phyloP scores from a whole-genome alignment of 2,329 filamentous ascomycete species.

The Ascosphaera acerosa region DNA sequence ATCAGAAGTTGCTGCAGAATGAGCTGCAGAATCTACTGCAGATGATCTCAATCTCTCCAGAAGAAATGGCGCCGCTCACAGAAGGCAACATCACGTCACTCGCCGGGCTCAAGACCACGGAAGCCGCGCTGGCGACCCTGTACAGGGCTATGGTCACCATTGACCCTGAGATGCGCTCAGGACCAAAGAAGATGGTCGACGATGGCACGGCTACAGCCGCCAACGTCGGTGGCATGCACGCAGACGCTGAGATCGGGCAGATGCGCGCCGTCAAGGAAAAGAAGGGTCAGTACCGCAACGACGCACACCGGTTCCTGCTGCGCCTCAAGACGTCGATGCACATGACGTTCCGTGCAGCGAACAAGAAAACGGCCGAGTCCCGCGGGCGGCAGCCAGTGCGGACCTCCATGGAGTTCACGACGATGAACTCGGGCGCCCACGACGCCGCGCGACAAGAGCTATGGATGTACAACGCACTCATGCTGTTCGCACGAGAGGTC shows the following conservation, averaged over 20 bases:
- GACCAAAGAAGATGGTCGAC: constrained; percentile 24
- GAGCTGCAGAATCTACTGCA: constrained; percentile 75
- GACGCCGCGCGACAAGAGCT: constrained; percentile 45
- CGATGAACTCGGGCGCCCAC: constrained; percentile 45
- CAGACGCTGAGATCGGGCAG: constrained; percentile 47
- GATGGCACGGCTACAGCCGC: constrained; percentile 15
- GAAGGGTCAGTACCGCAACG: constrained; percentile 62
- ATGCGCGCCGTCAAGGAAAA: constrained; percentile 93
- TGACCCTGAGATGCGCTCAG: constrained; percentile 47
- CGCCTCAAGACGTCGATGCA: constrained; percentile 63
- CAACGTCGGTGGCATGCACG: constrained; percentile 29
- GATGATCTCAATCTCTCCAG: constrained; percentile 63
- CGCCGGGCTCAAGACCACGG: constrained; percentile 49
- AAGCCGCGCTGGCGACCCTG: constrained; percentile 49
- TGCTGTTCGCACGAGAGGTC: constrained; percentile 71
- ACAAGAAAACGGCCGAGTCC: too few relatives aligned
- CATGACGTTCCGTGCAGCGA: constrained; percentile 50
- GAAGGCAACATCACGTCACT: constrained; percentile 46
- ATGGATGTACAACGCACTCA: constrained; percentile 69
- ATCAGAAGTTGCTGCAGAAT: constrained; percentile 77
- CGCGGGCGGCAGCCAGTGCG: too few relatives aligned
- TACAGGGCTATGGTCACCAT: constrained; percentile 90
- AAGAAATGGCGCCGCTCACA: constrained; percentile 49
- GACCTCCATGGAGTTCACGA: constrained; percentile 35
- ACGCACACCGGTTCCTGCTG: constrained; percentile 51